phyloP scores from a whole-genome alignment of 768 basidiomycete genomes.

The Calocybe gangraenosa region DNA sequence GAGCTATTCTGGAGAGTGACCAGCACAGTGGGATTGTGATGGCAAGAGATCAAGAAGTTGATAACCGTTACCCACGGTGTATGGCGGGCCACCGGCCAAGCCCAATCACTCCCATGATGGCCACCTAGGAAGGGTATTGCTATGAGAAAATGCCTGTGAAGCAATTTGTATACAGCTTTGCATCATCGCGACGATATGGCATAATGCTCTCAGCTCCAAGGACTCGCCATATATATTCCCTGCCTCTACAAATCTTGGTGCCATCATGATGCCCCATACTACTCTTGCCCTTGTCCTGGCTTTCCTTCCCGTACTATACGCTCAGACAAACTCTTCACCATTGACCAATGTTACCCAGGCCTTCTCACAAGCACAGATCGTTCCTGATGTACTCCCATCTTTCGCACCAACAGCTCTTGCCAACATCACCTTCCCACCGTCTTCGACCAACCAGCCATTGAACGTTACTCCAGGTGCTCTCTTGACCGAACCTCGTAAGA shows the following conservation, averaged over 20 bases:
- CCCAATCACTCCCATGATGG: too few species aligned
- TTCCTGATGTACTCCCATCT: constrained; percentile 33
- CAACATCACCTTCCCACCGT: constrained; percentile 34
- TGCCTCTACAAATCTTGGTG: too few species aligned
- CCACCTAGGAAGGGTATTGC: too few species aligned
- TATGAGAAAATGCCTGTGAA: too few species aligned
- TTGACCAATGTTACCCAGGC: constrained; percentile 21
- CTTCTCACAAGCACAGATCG: constrained; percentile 34
- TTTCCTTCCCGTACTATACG: constrained; percentile 12
- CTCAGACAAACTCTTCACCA: constrained; percentile 12
- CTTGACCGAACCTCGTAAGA: constrained; percentile 33
- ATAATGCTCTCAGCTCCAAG: too few species aligned
- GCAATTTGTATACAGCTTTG: too few species aligned
- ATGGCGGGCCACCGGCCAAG: too few species aligned
- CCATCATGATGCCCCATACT: constrained; percentile 4
- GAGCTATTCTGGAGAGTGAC: constrained; percentile 20
- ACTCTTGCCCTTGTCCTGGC: constrained; percentile 6
- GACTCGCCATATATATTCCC: too few species aligned
- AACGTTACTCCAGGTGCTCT: constrained; percentile 32
- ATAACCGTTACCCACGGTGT: too few species aligned
- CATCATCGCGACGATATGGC: too few species aligned
- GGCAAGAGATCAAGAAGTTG: constrained; percentile 6
- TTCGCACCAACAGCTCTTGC: constrained; percentile 34
- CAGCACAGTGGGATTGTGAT: constrained; percentile 19
- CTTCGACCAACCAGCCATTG: constrained; percentile 21